Conservation (phyloP, 1,284 basidiomycete genomes). For the Malassezia sympodialis region DNA sequence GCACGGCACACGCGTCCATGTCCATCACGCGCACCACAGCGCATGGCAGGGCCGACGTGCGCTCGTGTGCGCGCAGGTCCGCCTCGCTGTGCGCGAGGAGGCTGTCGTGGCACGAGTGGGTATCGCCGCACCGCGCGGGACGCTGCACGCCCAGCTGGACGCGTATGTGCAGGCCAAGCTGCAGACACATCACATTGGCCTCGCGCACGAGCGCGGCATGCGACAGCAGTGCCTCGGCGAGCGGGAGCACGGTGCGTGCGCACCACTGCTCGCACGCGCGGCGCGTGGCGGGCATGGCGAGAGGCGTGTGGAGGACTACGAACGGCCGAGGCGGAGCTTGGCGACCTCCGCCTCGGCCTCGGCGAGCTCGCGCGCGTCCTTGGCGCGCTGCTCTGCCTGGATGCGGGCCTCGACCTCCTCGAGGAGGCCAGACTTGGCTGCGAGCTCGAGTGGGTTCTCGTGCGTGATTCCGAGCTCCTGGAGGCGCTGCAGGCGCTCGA, state of each 20-base stretch:
- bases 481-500: neutral
- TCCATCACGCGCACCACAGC: constrained; percentile 6
- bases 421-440: neutral
- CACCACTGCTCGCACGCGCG: constrained; percentile 57
- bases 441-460: constrained; percentile 2
- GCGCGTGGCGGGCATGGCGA: neutral
- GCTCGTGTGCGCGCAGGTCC: neutral
- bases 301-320: neutral
- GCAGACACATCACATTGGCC: constrained; percentile 58
- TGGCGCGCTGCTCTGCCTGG: neutral
- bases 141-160: constrained; percentile 73
- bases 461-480: neutral
- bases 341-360: neutral
- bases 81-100: neutral
- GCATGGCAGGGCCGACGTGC: neutral
- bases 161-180: constrained; percentile 66
- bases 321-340: neutral
- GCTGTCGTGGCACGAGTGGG: neutral
- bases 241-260: constrained; percentile 52
- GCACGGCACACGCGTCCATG: neutral
- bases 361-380: neutral
- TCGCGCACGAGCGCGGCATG: constrained; percentile 82
- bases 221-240: constrained; percentile 78
- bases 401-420: constrained; percentile 1
- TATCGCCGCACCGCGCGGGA: neutral